Percentiles rank a stretch among this genome's conserved stretches.
phyloP scores from a whole-genome alignment of 2,329 filamentous ascomycete species.

The Exserohilum rostratum region DNA sequence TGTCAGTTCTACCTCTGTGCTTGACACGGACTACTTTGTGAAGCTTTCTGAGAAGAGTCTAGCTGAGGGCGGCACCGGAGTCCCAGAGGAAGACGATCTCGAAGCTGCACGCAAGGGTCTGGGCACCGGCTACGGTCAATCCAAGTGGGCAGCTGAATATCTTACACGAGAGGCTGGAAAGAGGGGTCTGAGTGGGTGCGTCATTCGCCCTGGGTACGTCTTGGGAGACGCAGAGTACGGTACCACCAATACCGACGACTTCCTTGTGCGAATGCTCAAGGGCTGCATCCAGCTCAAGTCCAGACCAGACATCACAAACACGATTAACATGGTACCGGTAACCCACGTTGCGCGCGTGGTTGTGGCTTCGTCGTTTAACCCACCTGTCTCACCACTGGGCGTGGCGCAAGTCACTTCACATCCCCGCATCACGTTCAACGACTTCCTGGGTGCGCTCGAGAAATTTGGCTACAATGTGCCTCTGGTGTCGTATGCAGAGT shows the following conservation, averaged over 20 bases:
- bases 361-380: slow-evolving; percentile 73
- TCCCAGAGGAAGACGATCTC: slow-evolving; percentile 79
- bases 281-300: slow-evolving; percentile 80
- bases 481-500: slow-evolving; percentile 69
- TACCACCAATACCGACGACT: slow-evolving; percentile 81
- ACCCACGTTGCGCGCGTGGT: slow-evolving; percentile 82
- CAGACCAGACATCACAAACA: slow-evolving; percentile 80
- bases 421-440: slow-evolving; percentile 77
- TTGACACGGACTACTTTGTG: slow-evolving; percentile 84
- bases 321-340: slow-evolving; percentile 88
- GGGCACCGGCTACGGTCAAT: slow-evolving; percentile 87
- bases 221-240: slow-evolving; percentile 74
- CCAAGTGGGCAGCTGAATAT: slow-evolving; percentile 80
- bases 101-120: slow-evolving; percentile 77
- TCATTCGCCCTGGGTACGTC: slow-evolving; percentile 86
- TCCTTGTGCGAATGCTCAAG: slow-evolving; percentile 84
- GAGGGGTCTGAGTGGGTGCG: slow-evolving; percentile 74
- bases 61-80: slow-evolving; percentile 65
- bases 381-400: slow-evolving; percentile 59
- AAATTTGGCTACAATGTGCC: slow-evolving; percentile 75
- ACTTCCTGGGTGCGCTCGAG: slow-evolving; percentile 74
- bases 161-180: slow-evolving; percentile 79
- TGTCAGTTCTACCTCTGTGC: slow-evolving; percentile 79
- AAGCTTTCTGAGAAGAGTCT: slow-evolving; percentile 69
- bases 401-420: slow-evolving; percentile 82